These are phyloP conservation scores for Neurospora sp. DNA, from an alignment of 495 filamentous ascomycete genomes.

Conservation along the genomic window DNA sequence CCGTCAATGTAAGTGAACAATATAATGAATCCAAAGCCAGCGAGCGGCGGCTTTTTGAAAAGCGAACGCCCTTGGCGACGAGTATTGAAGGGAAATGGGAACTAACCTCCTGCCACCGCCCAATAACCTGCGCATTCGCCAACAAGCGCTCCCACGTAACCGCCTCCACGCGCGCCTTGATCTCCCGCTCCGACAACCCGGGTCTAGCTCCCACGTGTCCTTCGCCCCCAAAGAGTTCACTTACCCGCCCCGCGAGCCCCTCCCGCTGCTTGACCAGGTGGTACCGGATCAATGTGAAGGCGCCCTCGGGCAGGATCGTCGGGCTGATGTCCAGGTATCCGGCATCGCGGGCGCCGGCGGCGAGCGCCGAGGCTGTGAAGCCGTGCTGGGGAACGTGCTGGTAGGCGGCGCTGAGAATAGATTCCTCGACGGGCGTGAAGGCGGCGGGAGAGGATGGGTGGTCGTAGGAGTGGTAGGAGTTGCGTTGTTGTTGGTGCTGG, in stretches of 20 bases:
- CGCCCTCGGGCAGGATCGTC: constrained; percentile 68
- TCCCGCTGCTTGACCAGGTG: constrained; percentile 60
- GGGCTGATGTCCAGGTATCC: constrained; percentile 80
- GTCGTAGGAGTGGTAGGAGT: constrained; percentile 64
- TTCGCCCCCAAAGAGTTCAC: constrained; percentile 15
- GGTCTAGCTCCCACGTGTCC: constrained; percentile 24
- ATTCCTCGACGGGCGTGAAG: constrained; percentile 61
- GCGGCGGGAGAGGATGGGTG: constrained; percentile 44
- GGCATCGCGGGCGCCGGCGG: constrained; percentile 67
- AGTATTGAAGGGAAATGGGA: not conserved
- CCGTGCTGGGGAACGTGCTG: constrained; percentile 75
- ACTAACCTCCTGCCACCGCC: constrained; percentile 76
- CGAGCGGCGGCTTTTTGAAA: not conserved
- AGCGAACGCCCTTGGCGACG: not conserved
- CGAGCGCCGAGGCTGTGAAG: constrained; percentile 63
- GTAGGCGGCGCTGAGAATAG: constrained; percentile 73
- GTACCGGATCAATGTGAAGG: constrained; percentile 74
- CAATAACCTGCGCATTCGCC: constrained; percentile 59
- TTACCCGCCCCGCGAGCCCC: constrained; percentile 24
- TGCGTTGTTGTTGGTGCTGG: constrained; percentile 5
- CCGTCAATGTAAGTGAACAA: not conserved
- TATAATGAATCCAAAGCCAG: not conserved
- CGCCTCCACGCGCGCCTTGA: constrained; percentile 36
- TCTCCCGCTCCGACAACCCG: constrained; percentile 25
- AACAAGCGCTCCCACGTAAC: constrained; percentile 62